Conservation (phyloP, 140 eudicot species). For the Anethum foeniculum region DNA sequence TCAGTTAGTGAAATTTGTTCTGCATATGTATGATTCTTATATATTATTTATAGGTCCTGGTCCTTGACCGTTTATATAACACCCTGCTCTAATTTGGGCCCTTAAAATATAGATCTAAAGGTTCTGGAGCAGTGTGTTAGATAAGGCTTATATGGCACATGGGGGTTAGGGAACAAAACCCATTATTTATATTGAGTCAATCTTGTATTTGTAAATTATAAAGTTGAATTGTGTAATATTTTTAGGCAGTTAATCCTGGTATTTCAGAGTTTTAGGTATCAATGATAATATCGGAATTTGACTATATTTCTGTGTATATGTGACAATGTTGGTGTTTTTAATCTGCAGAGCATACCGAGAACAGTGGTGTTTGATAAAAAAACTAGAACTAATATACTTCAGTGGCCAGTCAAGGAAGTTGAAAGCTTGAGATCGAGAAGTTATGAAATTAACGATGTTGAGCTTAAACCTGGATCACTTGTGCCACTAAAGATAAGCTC, state of each 20-base stretch:
- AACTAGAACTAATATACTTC: conserved; percentile 59
- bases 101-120: too few relatives aligned
- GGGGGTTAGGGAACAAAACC: too few relatives aligned
- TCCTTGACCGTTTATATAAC: too few relatives aligned
- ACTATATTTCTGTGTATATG: background rate
- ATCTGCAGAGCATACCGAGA: conserved; percentile 67
- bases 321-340: background rate
- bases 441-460: conserved; percentile 21
- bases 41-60: too few relatives aligned
- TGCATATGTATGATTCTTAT: background rate
- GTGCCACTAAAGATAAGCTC: conserved; percentile 47
- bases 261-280: background rate
- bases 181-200: background rate
- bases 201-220: background rate
- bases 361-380: conserved; percentile 58
- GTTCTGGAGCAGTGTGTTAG: too few relatives aligned
- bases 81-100: too few relatives aligned
- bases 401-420: conserved; percentile 88
- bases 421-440: conserved; percentile 46
- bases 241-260: background rate
- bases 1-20: background rate
- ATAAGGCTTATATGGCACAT: too few relatives aligned
- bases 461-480: conserved; percentile 61
- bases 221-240: background rate
- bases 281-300: background rate